Base-by-base conservation (phyloP, 2,329 filamentous ascomycete species). In the Arthrobotrys iridis region DNA sequence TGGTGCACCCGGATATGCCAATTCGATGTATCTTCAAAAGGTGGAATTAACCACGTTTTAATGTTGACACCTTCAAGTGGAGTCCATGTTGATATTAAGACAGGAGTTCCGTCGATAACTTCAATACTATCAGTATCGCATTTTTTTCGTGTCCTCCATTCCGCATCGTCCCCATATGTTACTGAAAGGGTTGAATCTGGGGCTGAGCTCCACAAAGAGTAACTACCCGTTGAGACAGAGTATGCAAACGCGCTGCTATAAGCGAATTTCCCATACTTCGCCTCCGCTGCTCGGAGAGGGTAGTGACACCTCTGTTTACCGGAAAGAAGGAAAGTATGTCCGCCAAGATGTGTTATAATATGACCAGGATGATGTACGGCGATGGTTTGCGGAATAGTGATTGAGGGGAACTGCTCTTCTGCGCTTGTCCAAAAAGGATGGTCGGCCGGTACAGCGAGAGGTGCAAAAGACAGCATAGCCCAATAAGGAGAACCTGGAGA, bases 221-320 rank as follows among this genome's bases (percentile, higher is more conserved):
- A 91, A 15, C 88, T 86, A 0, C 91, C 91, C 0, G 91, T 91
- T 0, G 91, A 90, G 0, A 93, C 91, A 0, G 89, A 91, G 82
- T 93, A 93, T 18, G 86, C 90, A 81, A 91, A 93, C 0, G 89
- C 87, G 60, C 89, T 89, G 79, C 88, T 91, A 82, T 93, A 93
- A 4, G 90, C 90, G 80, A 93, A 93, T 73, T 88, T 87, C 50
- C 91, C 91, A 81, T 93, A 93, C 80, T 93, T 93, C 76, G 91
- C 90, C 81, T 93, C 91, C 0, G 91, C 92, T 63, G 90, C 91
- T 82, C 91, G 91, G 84, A 93, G 89, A 0, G 91, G 89, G 80
- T 93, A 93, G 81, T 91, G 89, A 82, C 91, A 93, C n/a, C 89
- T 89, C 81, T 94, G 91, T 0, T 91, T 91, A 0, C 89, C 91